Conservation (phyloP, 345 rosid genomes). For the Syzygium jambos region DNA sequence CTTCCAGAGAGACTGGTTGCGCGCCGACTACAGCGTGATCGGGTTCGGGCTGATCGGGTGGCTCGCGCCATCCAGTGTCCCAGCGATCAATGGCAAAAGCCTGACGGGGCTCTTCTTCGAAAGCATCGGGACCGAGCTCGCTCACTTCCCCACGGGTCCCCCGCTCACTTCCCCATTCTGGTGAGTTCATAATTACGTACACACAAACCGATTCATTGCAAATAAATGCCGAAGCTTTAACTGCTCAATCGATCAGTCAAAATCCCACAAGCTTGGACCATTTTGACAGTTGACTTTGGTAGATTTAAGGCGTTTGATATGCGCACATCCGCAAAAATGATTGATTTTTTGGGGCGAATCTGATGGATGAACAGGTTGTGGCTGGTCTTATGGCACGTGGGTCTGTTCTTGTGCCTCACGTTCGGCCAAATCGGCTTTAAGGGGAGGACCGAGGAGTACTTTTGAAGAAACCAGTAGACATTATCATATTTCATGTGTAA, state of each 20-base stretch:
- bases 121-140: slow-evolving; percentile 85
- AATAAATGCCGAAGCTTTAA: background rate
- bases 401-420: slow-evolving; percentile 75
- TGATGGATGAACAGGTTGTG: slow-evolving; percentile 47
- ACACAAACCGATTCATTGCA: background rate
- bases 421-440: slow-evolving; percentile 98
- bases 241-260: background rate
- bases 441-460: slow-evolving; percentile 85
- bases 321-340: background rate
- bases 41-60: slow-evolving; percentile 91
- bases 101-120: slow-evolving; percentile 87
- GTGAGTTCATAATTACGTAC: slow-evolving; percentile 6
- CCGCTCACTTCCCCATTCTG: slow-evolving; percentile 59
- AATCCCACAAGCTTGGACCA: background rate
- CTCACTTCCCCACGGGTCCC: slow-evolving; percentile 92
- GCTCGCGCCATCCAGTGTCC: slow-evolving; percentile 89
- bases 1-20: slow-evolving; percentile 81
- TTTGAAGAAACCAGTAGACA: background rate
- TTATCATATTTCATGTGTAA: background rate
- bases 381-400: slow-evolving; percentile 80
- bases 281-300: background rate
- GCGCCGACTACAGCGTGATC: slow-evolving; percentile 66
- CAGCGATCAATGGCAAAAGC: slow-evolving; percentile 80
- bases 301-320: background rate
- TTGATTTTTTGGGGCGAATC: background rate